Evolutionary conservation across 352 stramenopile species (phyloP).

Genomic region (Phytopythium boreale): DNA sequence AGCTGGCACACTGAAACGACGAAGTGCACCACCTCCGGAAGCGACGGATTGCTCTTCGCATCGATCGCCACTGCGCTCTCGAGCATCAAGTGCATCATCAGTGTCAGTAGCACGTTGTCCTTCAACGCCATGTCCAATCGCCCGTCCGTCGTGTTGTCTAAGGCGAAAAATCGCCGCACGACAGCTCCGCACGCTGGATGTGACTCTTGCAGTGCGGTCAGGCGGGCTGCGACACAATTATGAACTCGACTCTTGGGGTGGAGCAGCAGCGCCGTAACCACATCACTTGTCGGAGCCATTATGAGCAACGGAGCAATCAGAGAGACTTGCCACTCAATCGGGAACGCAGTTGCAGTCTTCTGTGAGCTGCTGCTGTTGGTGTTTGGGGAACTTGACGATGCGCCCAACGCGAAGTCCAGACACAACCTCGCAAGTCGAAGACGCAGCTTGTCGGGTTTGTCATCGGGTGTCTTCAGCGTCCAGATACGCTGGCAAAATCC

Average conservation of each 20-base stretch:
- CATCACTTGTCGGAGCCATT: conserved; percentile 10
- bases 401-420: conserved; percentile 55
- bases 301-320: conserved; percentile 36
- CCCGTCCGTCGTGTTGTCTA: background rate
- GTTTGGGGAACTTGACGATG: conserved; percentile 9
- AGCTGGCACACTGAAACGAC: background rate
- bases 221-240: conserved; percentile 11
- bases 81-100: conserved; percentile 1
- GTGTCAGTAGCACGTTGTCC: background rate
- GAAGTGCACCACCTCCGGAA: background rate
- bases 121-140: background rate
- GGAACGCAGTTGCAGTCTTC: background rate
- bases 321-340: conserved; percentile 40
- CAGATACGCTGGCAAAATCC: conserved; percentile 42
- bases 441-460: conserved; percentile 22
- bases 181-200: background rate
- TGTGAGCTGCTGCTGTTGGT: conserved; percentile 1
- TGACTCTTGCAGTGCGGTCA: conserved; percentile 3
- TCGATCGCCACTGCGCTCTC: conserved; percentile 6
- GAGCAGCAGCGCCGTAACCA: conserved; percentile 30
- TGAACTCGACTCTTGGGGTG: conserved; percentile 51
- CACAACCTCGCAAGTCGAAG: conserved; percentile 41
- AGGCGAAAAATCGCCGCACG: background rate
- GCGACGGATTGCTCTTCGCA: conserved; percentile 6
- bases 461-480: conserved; percentile 1